Conservation (phyloP, 352 stramenopile species). For the Phytopythium boreale region DNA sequence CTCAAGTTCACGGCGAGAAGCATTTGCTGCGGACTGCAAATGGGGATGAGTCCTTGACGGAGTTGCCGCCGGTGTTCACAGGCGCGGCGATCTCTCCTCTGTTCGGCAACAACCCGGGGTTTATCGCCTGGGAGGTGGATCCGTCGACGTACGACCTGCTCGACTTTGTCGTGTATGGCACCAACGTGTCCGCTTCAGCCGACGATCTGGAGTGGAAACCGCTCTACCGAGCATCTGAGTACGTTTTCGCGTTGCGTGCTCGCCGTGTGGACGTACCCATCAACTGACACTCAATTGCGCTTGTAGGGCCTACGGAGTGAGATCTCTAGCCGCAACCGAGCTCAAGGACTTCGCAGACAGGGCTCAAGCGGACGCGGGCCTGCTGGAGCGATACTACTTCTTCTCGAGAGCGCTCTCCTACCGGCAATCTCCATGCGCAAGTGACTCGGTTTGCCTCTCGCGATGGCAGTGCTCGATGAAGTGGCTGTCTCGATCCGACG, state of each 20-base stretch:
- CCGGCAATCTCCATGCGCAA: conserved; percentile 32
- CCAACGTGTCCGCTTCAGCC: conserved; percentile 48
- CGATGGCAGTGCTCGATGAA: conserved; percentile 68
- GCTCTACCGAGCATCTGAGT: conserved; percentile 46
- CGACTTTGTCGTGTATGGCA: conserved; percentile 75
- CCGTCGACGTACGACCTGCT: conserved; percentile 60
- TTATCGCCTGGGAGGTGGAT: conserved; percentile 83
- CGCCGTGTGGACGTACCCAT: too few species aligned
- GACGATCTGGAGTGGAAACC: conserved; percentile 44
- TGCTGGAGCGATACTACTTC: conserved; percentile 70
- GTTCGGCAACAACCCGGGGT: conserved; percentile 90
- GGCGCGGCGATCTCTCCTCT: conserved; percentile 84
- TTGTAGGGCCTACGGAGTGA: conserved; percentile 40
- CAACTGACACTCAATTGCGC: background rate
- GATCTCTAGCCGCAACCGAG: conserved; percentile 28
- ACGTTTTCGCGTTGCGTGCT: background rate
- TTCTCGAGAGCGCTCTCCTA: conserved; percentile 71
- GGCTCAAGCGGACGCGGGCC: conserved; percentile 28
- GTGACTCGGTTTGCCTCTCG: conserved; percentile 40
- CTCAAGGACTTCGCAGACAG: conserved; percentile 41
- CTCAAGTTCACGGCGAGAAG: conserved; percentile 11
- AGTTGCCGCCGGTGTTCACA: conserved; percentile 76
- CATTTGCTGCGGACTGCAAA: conserved; percentile 13
- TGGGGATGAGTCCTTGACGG: conserved; percentile 12
- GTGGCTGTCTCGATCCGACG: conserved; percentile 26